Evolutionary conservation across 805 yeast species (phyloP).

Genomic region (Wickerhamiella alocasiicola): DNA sequence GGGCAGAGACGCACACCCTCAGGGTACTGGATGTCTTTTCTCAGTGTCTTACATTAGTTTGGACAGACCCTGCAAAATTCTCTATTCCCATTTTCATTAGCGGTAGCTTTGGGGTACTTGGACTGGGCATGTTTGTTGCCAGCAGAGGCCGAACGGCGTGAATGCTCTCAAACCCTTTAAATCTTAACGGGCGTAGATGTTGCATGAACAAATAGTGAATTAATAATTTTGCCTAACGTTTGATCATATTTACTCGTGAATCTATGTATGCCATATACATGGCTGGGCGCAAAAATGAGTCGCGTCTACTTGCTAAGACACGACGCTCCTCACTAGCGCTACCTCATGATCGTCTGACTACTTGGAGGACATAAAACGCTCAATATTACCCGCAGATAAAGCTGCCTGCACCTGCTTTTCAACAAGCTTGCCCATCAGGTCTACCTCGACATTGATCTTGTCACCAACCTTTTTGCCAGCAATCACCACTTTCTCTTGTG

Average conservation of each 20-base stretch:
- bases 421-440: slow-evolving; percentile 79
- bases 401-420: slow-evolving; percentile 67
- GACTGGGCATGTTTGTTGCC: neutral
- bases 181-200: too few species aligned
- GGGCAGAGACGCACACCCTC: neutral
- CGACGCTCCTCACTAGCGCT: too few species aligned
- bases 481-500: slow-evolving; percentile 69
- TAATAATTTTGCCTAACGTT: too few species aligned
- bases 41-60: slow-evolving; percentile 5
- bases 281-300: too few species aligned
- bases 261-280: too few species aligned
- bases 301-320: too few species aligned
- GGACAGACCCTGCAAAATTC: slow-evolving; percentile 6
- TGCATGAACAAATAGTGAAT: too few species aligned
- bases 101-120: slow-evolving; percentile 1
- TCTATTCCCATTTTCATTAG: slow-evolving; percentile 1
- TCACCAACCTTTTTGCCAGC: slow-evolving; percentile 53
- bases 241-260: too few species aligned
- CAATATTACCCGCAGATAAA: slow-evolving; percentile 25
- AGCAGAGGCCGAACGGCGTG: neutral
- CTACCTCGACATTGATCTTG: slow-evolving; percentile 83
- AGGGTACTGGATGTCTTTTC: neutral
- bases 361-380: too few species aligned
- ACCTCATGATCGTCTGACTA: too few species aligned
- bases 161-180: too few species aligned